phyloP scores from a whole-genome alignment of 2,329 filamentous ascomycete species.

The Xylariaceae sp. region DNA sequence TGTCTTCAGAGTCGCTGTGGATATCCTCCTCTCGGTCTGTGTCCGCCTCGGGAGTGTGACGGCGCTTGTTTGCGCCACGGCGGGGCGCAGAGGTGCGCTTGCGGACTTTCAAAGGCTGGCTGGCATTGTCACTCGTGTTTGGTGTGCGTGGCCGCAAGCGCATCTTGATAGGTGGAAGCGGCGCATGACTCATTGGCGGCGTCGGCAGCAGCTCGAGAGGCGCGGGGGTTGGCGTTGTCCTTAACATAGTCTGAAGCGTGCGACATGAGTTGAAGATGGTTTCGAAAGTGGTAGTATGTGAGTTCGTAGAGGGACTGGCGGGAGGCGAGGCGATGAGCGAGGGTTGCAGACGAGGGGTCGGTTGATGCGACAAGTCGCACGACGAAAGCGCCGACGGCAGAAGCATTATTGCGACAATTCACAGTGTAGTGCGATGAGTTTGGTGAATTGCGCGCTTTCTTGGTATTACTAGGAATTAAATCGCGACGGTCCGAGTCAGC shows the following conservation, averaged over 20 bases:
- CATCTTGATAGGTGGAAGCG: constrained; percentile 45
- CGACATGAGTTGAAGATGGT: constrained; percentile 57
- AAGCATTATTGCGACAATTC: constrained; percentile 43
- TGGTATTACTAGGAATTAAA: constrained; percentile 4
- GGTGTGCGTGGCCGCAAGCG: constrained; percentile 46
- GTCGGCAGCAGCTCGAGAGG: constrained; percentile 44
- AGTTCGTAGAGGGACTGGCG: constrained; percentile 48
- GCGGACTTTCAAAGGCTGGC: constrained; percentile 44
- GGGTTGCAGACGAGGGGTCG: constrained; percentile 41
- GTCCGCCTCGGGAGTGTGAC: constrained; percentile 44
- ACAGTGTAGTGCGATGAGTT: not conserved
- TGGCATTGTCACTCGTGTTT: constrained; percentile 30
- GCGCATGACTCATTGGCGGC: constrained; percentile 49
- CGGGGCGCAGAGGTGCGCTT: constrained; percentile 43
- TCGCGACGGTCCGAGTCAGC: not conserved
- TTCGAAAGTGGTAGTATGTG: constrained; percentile 41
- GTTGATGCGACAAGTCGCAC: constrained; percentile 50
- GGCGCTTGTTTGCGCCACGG: constrained; percentile 50
- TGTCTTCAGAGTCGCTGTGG: constrained; percentile 36
- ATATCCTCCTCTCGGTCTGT: constrained; percentile 38
- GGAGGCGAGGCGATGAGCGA: constrained; percentile 55
- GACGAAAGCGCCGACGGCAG: constrained; percentile 51
- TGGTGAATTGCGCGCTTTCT: not conserved
- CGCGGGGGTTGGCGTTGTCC: constrained; percentile 33
- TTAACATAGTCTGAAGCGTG: constrained; percentile 55